These are phyloP conservation scores for Verticillium nubilum DNA, from an alignment of 2,329 filamentous ascomycete species.

Conservation along the genomic window DNA sequence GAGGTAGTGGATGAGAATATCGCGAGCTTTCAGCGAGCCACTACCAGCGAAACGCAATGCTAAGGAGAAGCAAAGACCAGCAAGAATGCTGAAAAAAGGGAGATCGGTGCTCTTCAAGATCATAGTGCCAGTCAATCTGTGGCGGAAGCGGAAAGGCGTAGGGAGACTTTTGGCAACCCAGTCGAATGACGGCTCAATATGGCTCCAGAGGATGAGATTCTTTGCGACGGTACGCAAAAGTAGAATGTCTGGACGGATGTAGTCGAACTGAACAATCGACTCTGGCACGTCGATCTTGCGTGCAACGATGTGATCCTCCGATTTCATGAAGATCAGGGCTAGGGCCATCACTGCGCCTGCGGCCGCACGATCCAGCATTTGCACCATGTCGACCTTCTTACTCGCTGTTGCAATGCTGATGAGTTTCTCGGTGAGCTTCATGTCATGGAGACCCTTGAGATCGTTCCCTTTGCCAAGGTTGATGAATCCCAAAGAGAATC, in stretches of 20 bases:
- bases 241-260: conserved; percentile 88
- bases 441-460: conserved; percentile 83
- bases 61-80: conserved; percentile 79
- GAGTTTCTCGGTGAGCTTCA: conserved; percentile 85
- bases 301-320: conserved; percentile 79
- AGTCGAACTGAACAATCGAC: conserved; percentile 87
- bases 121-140: conserved; percentile 53
- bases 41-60: conserved; percentile 72
- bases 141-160: conserved; percentile 56
- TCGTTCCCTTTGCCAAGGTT: conserved; percentile 90
- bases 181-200: conserved; percentile 63
- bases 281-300: conserved; percentile 91
- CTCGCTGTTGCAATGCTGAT: conserved; percentile 80
- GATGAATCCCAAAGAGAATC: conserved; percentile 89
- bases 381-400: conserved; percentile 86
- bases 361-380: conserved; percentile 87
- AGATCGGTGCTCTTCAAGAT: conserved; percentile 75
- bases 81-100: conserved; percentile 87
- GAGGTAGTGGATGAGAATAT: conserved; percentile 77
- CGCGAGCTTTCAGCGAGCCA: conserved; percentile 63
- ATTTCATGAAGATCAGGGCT: conserved; percentile 94
- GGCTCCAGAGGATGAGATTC: conserved; percentile 89
- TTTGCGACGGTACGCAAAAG: conserved; percentile 83
- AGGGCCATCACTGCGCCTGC: conserved; percentile 90
- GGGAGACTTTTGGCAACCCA: conserved; percentile 79